Conservation (phyloP, 2,329 filamentous ascomycete genomes). For the Sporothrix globosa region DNA sequence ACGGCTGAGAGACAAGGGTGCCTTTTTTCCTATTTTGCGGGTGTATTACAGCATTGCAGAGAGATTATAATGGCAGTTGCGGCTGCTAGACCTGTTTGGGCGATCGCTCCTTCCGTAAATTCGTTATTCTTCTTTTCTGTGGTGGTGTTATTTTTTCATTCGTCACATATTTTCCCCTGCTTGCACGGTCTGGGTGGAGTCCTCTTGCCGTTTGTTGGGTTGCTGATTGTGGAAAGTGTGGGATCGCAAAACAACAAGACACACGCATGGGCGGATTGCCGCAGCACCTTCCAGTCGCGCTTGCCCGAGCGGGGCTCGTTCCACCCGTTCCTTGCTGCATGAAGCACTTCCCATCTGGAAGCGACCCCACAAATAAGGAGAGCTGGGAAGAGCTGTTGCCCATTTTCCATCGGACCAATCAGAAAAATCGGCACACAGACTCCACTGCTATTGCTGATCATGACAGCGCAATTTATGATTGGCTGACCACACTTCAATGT, state of each 20-base stretch:
- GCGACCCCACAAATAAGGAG: too few species aligned
- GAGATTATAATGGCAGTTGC: neutral
- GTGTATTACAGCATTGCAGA: neutral
- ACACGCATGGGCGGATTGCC: neutral
- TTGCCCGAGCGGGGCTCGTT: conserved; percentile 20
- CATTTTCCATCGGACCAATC: conserved; percentile 32
- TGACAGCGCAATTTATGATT: conserved; percentile 19
- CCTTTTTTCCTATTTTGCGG: conserved; percentile 1
- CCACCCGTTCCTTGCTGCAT: conserved; percentile 22
- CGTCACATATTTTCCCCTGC: conserved; percentile 9
- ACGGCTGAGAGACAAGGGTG: conserved; percentile 8
- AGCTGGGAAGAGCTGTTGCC: neutral
- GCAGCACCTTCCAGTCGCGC: conserved; percentile 9
- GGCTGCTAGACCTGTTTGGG: conserved; percentile 30
- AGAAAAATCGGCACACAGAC: conserved; percentile 31
- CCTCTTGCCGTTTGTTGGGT: neutral
- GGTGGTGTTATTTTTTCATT: conserved; percentile 19
- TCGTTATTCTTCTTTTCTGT: neutral
- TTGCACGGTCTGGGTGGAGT: neutral
- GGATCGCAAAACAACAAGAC: conserved; percentile 2
- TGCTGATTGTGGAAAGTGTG: conserved; percentile 28
- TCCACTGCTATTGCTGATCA: neutral
- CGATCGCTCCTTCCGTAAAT: neutral
- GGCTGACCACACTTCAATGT: neutral
- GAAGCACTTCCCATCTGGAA: neutral